A percentile compares a stretch with the other conserved stretches of the same genome.
Evolutionary conservation across 2,329 filamentous ascomycete genomes (phyloP).

Genomic region (Hymenoscyphus fraxineus): DNA sequence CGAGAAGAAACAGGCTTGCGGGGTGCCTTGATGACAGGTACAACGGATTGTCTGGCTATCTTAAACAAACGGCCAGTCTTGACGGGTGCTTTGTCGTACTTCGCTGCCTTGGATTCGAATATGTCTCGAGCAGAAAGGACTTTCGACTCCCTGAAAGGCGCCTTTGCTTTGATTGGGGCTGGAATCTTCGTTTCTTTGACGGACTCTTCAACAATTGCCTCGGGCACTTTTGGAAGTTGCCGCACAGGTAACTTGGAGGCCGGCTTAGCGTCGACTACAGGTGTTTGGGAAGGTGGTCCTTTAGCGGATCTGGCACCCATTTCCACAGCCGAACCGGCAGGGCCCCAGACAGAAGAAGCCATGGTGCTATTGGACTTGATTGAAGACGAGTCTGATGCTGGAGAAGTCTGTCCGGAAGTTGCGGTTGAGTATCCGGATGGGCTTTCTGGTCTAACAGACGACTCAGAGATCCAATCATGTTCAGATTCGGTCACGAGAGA

Average conservation of each 20-base stretch:
- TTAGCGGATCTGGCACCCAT: constrained; percentile 21
- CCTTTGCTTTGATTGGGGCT: constrained; percentile 12
- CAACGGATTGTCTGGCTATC: neutral
- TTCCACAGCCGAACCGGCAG: constrained; percentile 7
- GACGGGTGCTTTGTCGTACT: constrained; percentile 15
- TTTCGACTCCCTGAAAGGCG: constrained; percentile 27
- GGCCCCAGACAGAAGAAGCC: constrained; percentile 31
- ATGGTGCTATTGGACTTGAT: constrained; percentile 34
- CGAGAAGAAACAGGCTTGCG: neutral
- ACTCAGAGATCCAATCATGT: constrained; percentile 35
- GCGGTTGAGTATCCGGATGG: constrained; percentile 30
- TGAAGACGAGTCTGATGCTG: constrained; percentile 31
- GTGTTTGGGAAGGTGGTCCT: constrained; percentile 15
- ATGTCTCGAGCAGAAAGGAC: constrained; percentile 27
- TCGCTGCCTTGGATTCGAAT: constrained; percentile 24
- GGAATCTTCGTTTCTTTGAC: constrained; percentile 14
- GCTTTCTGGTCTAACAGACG: constrained; percentile 30
- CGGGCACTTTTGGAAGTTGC: constrained; percentile 9
- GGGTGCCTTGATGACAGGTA: constrained; percentile 12
- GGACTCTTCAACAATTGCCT: neutral
- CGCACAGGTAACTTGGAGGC: constrained; percentile 21
- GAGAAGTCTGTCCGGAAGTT: constrained; percentile 31
- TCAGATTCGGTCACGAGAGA: constrained; percentile 18
- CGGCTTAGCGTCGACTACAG: constrained; percentile 18
- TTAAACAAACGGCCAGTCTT: constrained; percentile 16